Conservation (phyloP, 129 eudicot species). For the Solidago caesia region DNA sequence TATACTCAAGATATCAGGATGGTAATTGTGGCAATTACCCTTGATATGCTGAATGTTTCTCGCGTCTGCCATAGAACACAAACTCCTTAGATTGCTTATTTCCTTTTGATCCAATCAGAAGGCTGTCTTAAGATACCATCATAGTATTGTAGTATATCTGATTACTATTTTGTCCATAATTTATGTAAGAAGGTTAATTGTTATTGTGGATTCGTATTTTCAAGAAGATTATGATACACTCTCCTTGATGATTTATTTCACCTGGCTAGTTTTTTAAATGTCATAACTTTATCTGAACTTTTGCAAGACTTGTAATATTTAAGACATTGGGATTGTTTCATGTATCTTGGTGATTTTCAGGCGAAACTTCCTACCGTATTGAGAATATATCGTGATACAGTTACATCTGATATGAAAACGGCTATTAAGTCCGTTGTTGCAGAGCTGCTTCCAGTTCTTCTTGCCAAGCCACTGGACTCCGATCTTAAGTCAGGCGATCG, state of each 20-base stretch:
- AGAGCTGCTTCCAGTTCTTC: slow-evolving; percentile 73
- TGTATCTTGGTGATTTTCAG: slow-evolving; percentile 42
- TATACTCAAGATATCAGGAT: slow-evolving; percentile 4
- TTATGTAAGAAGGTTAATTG: slow-evolving; percentile 16
- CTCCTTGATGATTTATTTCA: slow-evolving; percentile 7
- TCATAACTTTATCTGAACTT: slow-evolving; percentile 4
- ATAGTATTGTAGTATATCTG: neutral
- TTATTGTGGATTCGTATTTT: neutral
- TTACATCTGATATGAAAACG: slow-evolving; percentile 85
- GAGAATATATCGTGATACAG: slow-evolving; percentile 92
- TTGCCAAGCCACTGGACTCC: slow-evolving; percentile 52
- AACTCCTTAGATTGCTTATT: neutral
- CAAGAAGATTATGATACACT: slow-evolving; percentile 11
- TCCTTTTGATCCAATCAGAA: slow-evolving; percentile 2
- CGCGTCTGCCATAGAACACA: slow-evolving; percentile 2
- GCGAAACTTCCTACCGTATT: slow-evolving; percentile 88
- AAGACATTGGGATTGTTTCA: slow-evolving; percentile 20
- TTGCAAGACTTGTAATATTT: neutral
- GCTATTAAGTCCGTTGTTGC: slow-evolving; percentile 78
- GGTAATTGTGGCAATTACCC: slow-evolving; percentile 6
- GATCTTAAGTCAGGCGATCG: slow-evolving; percentile 65
- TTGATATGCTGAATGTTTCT: slow-evolving; percentile 9
- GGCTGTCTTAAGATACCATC: neutral
- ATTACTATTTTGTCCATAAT: neutral
- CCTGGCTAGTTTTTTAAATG: slow-evolving; percentile 1